Percentiles rank a stretch among this genome's conserved stretches.
Conservation (phyloP, 2,329 filamentous ascomycete genomes). For the Talaromyces pinophilus region DNA sequence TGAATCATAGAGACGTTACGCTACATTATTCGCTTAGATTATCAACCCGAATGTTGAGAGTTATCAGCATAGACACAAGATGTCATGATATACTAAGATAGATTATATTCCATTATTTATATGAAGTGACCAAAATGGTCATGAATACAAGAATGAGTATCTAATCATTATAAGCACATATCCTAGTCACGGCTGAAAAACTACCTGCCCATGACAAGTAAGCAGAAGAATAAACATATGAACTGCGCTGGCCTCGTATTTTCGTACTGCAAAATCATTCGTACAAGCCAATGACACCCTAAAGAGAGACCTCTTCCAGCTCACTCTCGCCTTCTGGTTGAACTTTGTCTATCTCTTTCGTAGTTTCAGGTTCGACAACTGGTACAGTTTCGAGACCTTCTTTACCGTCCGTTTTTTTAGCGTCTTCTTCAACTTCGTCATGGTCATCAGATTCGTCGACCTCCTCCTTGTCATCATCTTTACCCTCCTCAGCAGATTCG, state of each 20-base stretch:
- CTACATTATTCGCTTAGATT: neutral
- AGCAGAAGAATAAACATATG: conserved; percentile 1
- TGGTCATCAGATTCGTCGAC: conserved; percentile 20
- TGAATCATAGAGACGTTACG: no score
- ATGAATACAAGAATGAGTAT: conserved; percentile 11
- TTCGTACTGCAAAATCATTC: neutral
- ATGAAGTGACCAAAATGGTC: neutral
- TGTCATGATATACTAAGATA: neutral
- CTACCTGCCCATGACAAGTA: conserved; percentile 11
- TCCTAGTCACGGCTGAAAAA: neutral
- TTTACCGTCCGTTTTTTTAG: conserved; percentile 12
- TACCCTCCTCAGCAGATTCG: neutral
- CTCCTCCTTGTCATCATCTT: conserved; percentile 23
- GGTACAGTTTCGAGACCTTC: conserved; percentile 19
- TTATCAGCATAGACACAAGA: neutral
- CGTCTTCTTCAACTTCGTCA: conserved; percentile 25
- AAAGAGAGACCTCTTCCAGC: conserved; percentile 30
- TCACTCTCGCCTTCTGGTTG: conserved; percentile 25
- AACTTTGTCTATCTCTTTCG: conserved; percentile 15
- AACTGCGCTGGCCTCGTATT: neutral
- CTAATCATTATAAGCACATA: conserved; percentile 17
- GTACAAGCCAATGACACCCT: neutral
- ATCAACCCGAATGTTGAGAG: neutral
- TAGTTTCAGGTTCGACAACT: conserved; percentile 9
- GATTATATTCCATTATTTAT: conserved; percentile 1